Evolutionary conservation across 352 stramenopile genomes (phyloP).

Genomic region (Elongisporangium undulatum): DNA sequence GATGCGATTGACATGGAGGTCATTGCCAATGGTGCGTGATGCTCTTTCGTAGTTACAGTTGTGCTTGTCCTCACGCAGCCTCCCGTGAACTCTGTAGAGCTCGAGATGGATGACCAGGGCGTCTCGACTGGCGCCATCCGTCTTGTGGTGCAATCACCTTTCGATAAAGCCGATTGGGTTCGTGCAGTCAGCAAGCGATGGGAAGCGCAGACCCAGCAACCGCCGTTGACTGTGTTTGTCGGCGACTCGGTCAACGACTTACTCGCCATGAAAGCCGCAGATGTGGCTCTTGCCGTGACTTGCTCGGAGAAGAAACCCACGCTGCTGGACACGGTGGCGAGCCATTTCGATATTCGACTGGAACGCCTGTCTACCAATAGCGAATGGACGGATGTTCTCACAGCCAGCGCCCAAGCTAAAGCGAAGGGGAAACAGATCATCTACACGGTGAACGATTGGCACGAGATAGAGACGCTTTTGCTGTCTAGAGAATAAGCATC

Average conservation of each 20-base stretch:
- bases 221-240: slow-evolving; percentile 36
- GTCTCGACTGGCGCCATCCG: slow-evolving; percentile 51
- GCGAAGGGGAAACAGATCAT: neutral
- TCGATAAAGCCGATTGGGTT: slow-evolving; percentile 46
- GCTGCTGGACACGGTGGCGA: slow-evolving; percentile 10
- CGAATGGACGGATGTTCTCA: neutral
- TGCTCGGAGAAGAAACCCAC: slow-evolving; percentile 8
- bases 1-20: slow-evolving; percentile 11
- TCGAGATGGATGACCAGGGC: slow-evolving; percentile 30
- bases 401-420: neutral
- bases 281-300: slow-evolving; percentile 38
- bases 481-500: neutral
- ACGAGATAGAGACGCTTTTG: neutral
- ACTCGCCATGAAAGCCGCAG: slow-evolving; percentile 50
- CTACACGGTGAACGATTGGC: neutral
- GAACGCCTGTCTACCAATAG: neutral
- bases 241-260: slow-evolving; percentile 69
- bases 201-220: neutral
- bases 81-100: slow-evolving; percentile 20
- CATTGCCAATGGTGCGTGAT: slow-evolving; percentile 49
- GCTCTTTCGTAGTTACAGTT: neutral
- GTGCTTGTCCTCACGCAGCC: neutral
- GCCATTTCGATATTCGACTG: slow-evolving; percentile 12
- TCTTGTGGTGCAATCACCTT: slow-evolving; percentile 44
- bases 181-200: slow-evolving; percentile 6